phyloP scores from a whole-genome alignment of 805 yeast species.

The Brettanomyces custersianus region DNA sequence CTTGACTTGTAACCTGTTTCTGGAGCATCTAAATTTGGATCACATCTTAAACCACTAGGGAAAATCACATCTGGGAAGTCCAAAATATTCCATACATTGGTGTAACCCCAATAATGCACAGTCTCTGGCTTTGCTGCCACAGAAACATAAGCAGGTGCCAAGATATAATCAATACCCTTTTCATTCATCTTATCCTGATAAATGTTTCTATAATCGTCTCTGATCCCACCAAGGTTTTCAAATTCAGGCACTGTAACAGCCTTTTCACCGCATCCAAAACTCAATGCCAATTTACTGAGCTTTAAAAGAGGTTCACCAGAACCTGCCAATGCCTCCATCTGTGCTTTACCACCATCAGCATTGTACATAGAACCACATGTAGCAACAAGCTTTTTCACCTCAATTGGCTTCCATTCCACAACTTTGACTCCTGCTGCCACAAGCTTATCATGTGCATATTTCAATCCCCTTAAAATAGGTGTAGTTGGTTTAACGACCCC shows the following conservation, averaged over 20 bases:
- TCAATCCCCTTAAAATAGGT: slow-evolving; percentile 30
- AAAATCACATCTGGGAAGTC: slow-evolving; percentile 56
- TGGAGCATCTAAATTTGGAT: slow-evolving; percentile 17
- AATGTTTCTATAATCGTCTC: slow-evolving; percentile 45
- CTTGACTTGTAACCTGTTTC: slow-evolving; percentile 13
- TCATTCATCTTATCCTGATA: slow-evolving; percentile 39
- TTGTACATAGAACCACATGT: slow-evolving; percentile 44
- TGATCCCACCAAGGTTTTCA: slow-evolving; percentile 33
- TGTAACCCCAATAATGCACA: slow-evolving; percentile 66
- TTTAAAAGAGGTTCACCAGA: slow-evolving; percentile 60
- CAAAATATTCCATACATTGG: slow-evolving; percentile 57
- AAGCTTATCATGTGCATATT: slow-evolving; percentile 40
- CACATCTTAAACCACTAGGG: slow-evolving; percentile 50
- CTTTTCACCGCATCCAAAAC: slow-evolving; percentile 46
- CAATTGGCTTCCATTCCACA: slow-evolving; percentile 42
- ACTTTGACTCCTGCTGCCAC: slow-evolving; percentile 44
- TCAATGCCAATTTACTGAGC: slow-evolving; percentile 43
- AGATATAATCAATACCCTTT: slow-evolving; percentile 47
- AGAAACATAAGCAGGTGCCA: slow-evolving; percentile 53
- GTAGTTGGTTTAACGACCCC: slow-evolving; percentile 43
- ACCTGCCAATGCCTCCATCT: slow-evolving; percentile 33
- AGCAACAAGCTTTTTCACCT: slow-evolving; percentile 44
- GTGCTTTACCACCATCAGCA: slow-evolving; percentile 40
- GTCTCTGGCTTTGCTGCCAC: slow-evolving; percentile 56
- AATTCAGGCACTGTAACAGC: slow-evolving; percentile 35